Conservation (phyloP, 2,329 filamentous ascomycete species). For the Fusarium paranaense region DNA sequence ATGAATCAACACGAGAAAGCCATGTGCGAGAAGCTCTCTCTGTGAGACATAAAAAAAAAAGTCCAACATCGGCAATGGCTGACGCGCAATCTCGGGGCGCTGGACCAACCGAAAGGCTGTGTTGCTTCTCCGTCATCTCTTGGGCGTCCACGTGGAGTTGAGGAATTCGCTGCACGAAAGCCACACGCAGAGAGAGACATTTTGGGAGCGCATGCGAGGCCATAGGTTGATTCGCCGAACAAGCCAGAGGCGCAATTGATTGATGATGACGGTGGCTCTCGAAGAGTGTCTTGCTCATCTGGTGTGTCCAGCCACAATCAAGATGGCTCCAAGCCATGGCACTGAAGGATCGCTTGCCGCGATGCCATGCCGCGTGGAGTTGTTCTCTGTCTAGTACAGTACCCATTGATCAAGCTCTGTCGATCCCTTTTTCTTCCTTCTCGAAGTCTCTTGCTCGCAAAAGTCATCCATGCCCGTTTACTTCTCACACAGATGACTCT, state of each 20-base stretch:
- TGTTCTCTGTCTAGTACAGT: not conserved
- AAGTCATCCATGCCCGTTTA: constrained; percentile 11
- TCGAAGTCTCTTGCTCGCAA: not conserved
- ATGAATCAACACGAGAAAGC: constrained; percentile 22
- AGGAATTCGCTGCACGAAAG: constrained; percentile 38
- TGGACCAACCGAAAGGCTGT: constrained; percentile 28
- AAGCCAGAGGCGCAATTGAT: not conserved
- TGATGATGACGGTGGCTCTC: not conserved
- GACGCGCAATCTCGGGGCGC: constrained; percentile 39
- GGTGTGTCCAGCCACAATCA: constrained; percentile 29
- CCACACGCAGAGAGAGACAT: constrained; percentile 13
- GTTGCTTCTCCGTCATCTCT: constrained; percentile 8
- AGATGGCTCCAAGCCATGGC: not conserved
- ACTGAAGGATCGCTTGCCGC: not conserved
- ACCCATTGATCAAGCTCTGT: constrained; percentile 1
- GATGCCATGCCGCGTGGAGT: constrained; percentile 22
- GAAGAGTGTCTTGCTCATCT: constrained; percentile 7
- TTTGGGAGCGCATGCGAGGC: constrained; percentile 12
- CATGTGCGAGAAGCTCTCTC: constrained; percentile 15
- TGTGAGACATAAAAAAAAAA: constrained; percentile 26
- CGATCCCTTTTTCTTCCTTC: not conserved
- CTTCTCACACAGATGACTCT: constrained; percentile 15
- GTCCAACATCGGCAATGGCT: constrained; percentile 8
- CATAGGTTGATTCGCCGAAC: not conserved
- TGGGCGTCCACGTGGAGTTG: constrained; percentile 42